Base-by-base conservation (phyloP, 1,284 basidiomycete genomes). In the Naganishia cerealis region DNA sequence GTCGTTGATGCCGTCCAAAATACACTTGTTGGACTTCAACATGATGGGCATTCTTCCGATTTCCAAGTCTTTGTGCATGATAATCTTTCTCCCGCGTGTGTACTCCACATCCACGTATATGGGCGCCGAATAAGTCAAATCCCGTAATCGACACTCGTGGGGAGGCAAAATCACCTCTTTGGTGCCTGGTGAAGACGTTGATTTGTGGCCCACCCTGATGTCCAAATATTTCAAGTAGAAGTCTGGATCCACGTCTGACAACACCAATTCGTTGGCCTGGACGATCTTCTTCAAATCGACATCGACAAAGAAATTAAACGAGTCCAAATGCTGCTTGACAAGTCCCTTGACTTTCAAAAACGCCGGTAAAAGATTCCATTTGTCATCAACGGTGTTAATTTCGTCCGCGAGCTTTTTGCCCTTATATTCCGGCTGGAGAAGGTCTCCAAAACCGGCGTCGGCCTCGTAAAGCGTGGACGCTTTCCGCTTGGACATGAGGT, bases 281-380 rank as follows among this genome's bases (percentile, higher is more conserved):
- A 97, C 88, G 75, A 99, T 98, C 75, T 95, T 95, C 80, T 94
- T 95, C 77, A 98, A 90, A 77, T 97, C 94, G 46, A 91, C 89
- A 76, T 99, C 91, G 75, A 99, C 92, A 79, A 99, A 99, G 81
- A 98, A 96, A 83, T 99, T 99, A 88, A 96, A 99, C 10, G 94
- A 98, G 81, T 99, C 97, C 74, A 99, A 92, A 78, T 99, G 96
- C 79, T 99, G 96, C 82, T 99, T 99, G 71, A 97, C 94, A n/a
- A 98, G 87, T 73, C 94, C 94, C 76, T 97, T 98, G 71, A 94
- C 91, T 80, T 94, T 91, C 67, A 98, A 84, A 76, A 97, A 98
- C 12, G 94, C 94, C 0, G 94, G 94, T 3, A 98, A 82, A 13
- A 98, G 83, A 54, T 95, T 87, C 94, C 94, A 98, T 87, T 98